phyloP scores from a whole-genome alignment of 495 filamentous ascomycete genomes.

The Terfezia boudieri region DNA sequence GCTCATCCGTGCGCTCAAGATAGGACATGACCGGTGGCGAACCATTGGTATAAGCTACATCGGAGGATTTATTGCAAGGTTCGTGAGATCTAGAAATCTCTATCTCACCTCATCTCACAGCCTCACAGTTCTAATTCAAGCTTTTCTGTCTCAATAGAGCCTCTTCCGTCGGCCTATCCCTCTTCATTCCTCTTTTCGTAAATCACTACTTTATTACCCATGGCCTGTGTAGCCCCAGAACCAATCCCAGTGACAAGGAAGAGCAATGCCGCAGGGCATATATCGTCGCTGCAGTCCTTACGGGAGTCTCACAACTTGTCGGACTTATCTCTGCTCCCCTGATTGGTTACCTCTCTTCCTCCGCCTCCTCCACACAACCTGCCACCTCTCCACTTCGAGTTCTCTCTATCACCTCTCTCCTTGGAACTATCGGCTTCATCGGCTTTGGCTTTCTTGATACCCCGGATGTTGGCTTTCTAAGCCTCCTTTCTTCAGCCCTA shows the following conservation, averaged over 20 bases:
- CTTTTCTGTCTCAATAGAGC: constrained; percentile 29
- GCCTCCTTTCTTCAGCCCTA: constrained; percentile 39
- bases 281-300: constrained; percentile 58
- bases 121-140: constrained; percentile 44
- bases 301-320: constrained; percentile 67
- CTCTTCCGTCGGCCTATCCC: constrained; percentile 81
- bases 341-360: constrained; percentile 58
- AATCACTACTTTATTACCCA: constrained; percentile 72
- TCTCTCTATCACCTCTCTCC: constrained; percentile 41
- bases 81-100: constrained; percentile 71
- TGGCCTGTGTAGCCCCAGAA: constrained; percentile 43
- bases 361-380: constrained; percentile 22
- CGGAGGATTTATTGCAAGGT: constrained; percentile 83
- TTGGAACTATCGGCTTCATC: constrained; percentile 56
- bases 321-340: constrained; percentile 65
- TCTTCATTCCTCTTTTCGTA: constrained; percentile 81
- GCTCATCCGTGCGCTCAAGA: constrained; percentile 37
- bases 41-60: constrained; percentile 72
- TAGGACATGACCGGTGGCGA: constrained; percentile 46
- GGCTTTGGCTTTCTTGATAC: constrained; percentile 44
- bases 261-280: constrained; percentile 71
- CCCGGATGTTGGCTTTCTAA: constrained; percentile 46
- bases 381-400: background rate
- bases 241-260: constrained; percentile 33
- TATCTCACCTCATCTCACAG: constrained; percentile 68